Percentiles rank a stretch among this genome's conserved stretches.
These are phyloP conservation scores for Cryoendolithus antarcticus DNA, from an alignment of 2,329 filamentous ascomycete genomes.

Conservation along the genomic window DNA sequence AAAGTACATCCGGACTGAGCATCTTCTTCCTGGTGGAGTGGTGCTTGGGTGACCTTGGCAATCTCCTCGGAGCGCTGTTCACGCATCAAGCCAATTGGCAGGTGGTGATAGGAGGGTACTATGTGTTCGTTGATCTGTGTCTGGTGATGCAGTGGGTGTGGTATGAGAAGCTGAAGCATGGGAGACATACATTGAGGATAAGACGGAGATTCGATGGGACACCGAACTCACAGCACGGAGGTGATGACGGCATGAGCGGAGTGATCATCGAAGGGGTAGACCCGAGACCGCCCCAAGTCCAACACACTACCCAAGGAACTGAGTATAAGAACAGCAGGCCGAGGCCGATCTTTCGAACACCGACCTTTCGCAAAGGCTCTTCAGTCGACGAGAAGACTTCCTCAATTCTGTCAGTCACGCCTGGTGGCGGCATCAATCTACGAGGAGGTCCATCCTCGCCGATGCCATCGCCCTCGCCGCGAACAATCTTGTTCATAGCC, in stretches of 20 bases:
- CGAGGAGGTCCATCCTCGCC: constrained; percentile 20
- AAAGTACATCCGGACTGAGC: constrained; percentile 53
- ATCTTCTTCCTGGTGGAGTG: constrained; percentile 55
- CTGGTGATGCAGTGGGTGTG: constrained; percentile 53
- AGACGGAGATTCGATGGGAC: constrained; percentile 11
- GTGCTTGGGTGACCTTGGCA: constrained; percentile 52
- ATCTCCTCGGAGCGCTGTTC: constrained; percentile 50
- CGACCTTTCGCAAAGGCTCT: constrained; percentile 16
- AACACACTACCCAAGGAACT: constrained; percentile 5
- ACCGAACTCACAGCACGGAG: constrained; percentile 5
- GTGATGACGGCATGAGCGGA: constrained; percentile 13
- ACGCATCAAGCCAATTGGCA: constrained; percentile 56
- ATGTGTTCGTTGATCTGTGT: constrained; percentile 52
- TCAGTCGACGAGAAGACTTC: constrained; percentile 14
- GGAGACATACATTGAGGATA: constrained; percentile 29
- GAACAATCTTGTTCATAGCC: constrained; percentile 34
- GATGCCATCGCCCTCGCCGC: constrained; percentile 33
- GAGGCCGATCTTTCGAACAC: constrained; percentile 19
- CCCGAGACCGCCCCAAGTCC: constrained; percentile 7
- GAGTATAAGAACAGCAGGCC: constrained; percentile 6
- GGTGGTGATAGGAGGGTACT: constrained; percentile 52
- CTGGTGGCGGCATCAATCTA: constrained; percentile 15
- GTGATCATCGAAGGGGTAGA: constrained; percentile 22
- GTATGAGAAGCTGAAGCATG: constrained; percentile 47
- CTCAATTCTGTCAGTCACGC: constrained; percentile 12